These are phyloP conservation scores for Achlya hypogyna DNA, from an alignment of 352 stramenopile genomes.

Conservation along the genomic window DNA sequence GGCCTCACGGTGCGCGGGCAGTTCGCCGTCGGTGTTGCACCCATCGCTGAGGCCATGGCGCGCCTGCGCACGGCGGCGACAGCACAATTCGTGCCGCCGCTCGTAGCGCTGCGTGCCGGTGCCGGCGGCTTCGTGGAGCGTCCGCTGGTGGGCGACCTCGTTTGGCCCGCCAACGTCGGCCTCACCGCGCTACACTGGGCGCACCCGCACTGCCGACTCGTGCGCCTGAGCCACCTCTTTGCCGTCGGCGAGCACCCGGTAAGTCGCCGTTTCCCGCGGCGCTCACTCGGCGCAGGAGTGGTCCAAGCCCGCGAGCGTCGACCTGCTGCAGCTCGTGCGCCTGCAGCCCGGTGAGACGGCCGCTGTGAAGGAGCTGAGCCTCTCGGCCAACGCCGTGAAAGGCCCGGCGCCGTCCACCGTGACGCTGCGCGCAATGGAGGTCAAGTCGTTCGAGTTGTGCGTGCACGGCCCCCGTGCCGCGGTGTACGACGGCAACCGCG, in stretches of 20 bases:
- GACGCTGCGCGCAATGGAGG: slow-evolving; percentile 85
- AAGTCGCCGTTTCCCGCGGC: background rate
- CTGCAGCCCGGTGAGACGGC: slow-evolving; percentile 37
- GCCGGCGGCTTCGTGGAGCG: slow-evolving; percentile 27
- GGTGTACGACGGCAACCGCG: background rate
- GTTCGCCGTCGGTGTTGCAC: slow-evolving; percentile 63
- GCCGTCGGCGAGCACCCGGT: slow-evolving; percentile 72
- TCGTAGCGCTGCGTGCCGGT: slow-evolving; percentile 37
- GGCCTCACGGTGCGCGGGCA: slow-evolving; percentile 59
- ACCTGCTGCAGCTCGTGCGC: slow-evolving; percentile 56
- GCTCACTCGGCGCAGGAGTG: slow-evolving; percentile 24
- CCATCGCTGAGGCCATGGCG: slow-evolving; percentile 39
- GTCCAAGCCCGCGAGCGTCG: slow-evolving; percentile 60
- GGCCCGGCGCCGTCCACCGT: slow-evolving; percentile 32
- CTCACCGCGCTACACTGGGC: slow-evolving; percentile 86
- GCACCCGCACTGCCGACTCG: slow-evolving; percentile 64
- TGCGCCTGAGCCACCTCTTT: slow-evolving; percentile 93
- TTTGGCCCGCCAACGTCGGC: slow-evolving; percentile 87
- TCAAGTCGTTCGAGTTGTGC: slow-evolving; percentile 85
- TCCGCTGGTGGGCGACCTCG: slow-evolving; percentile 24
- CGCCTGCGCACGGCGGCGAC: slow-evolving; percentile 57
- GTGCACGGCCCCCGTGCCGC: slow-evolving; percentile 7
- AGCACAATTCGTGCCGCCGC: slow-evolving; percentile 49
- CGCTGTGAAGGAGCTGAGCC: slow-evolving; percentile 76
- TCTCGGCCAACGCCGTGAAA: slow-evolving; percentile 50